These are phyloP conservation scores for Fusarium pseudograminearum DNA, from an alignment of 2,329 filamentous ascomycete species.

Conservation along the genomic window DNA sequence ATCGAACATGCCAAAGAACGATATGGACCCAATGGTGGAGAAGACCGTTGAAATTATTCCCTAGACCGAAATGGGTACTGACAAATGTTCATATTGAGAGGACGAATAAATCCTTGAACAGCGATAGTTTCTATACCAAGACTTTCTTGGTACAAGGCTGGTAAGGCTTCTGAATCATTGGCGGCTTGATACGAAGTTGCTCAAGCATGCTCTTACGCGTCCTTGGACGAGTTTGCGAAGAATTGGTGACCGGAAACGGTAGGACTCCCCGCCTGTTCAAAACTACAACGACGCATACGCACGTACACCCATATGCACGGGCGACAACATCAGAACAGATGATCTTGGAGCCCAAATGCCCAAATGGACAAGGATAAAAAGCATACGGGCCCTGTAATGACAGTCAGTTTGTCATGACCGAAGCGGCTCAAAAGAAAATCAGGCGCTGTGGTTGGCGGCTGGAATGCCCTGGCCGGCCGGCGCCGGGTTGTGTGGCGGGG, in stretches of 20 bases:
- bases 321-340: slow-evolving; percentile 16
- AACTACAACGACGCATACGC: slow-evolving; percentile 26
- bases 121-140: background rate
- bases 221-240: background rate
- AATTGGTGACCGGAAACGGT: background rate
- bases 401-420: slow-evolving; percentile 2
- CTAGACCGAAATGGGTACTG: slow-evolving; percentile 9
- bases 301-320: slow-evolving; percentile 8
- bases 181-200: background rate
- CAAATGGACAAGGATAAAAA: slow-evolving; percentile 12
- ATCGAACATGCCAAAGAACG: slow-evolving; percentile 13
- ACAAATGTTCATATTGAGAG: slow-evolving; percentile 27
- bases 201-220: background rate
- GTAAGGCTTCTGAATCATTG: background rate
- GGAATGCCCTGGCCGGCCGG: slow-evolving; percentile 22
- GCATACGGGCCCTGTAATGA: slow-evolving; percentile 19
- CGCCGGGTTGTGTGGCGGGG: slow-evolving; percentile 30
- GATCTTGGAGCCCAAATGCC: slow-evolving; percentile 21
- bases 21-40: slow-evolving; percentile 19
- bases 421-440: slow-evolving; percentile 8
- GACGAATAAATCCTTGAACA: background rate
- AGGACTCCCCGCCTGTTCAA: slow-evolving; percentile 20
- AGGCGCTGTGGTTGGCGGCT: slow-evolving; percentile 20
- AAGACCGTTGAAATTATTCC: slow-evolving; percentile 20
- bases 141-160: background rate